Evolutionary conservation across 202 grass and related monocot species (phyloP), one percentile per base, ranked within the genome.

Genomic region (Saccharum hybrid): DNA sequence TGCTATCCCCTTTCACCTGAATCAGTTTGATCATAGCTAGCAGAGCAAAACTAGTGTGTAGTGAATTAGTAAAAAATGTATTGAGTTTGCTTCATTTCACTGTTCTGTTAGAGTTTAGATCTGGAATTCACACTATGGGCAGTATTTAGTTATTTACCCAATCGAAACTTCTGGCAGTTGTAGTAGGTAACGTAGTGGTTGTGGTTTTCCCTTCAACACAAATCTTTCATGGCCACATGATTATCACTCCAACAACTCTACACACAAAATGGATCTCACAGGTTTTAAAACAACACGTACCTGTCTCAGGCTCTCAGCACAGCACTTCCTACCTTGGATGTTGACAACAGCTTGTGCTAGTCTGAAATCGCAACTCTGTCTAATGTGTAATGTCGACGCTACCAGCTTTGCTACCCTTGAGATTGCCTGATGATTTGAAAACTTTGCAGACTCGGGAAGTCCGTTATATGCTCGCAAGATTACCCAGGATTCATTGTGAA

Each of bases 401-500:
- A 22, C 8, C 33, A 10, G 19, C 39, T 21, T 11, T 22, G 63
- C 45, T 48, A 78, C n/a, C 10, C 43, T 48, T 83, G 30, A 69
- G 7, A 41, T 33, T 76, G 10, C 36, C 46, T 82, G 23, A 76
- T 84, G 23, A 56, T 87, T 78, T 66, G 31, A 7, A 54, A 38
- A 49, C 16, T 66, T 38, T 68, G 38, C 72, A 97, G 94, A 85
- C 68, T 98, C 34, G 93, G 93, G 75, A 98, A 98, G 82, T 87
- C 57, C 16, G 89, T 98, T 34, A 90, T 98, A 92, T 93, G 91
- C 36, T 98, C 96, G 0, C 89, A 92, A 84, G 93, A 98, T 82
- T 96, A 86, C 61, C 96, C 96, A 26, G 96, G 91, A 52, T 98
- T 98, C 76, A 98, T 98, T 42, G 96, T 98, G 49, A 98, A 98